Base-by-base conservation (phyloP, 164 flowering plant species). In the Amborella trichopoda region DNA sequence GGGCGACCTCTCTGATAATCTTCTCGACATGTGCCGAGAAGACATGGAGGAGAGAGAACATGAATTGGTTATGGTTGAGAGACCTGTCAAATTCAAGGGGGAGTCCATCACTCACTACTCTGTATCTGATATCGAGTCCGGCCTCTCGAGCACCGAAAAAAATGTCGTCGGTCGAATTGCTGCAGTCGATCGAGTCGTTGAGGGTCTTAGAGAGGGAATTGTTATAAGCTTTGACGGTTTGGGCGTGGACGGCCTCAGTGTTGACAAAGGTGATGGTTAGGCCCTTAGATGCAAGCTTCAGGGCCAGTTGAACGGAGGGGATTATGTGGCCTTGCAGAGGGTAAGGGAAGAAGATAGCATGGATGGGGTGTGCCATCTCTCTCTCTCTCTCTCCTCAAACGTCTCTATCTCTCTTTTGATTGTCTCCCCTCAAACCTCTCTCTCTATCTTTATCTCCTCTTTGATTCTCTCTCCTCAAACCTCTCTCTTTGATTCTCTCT, bases 271-370 rank as follows among this genome's bases (percentile, higher is more conserved):
- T 79, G 62, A 88, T 60, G 28, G 76, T 76, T 73, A 87, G 71
- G 59, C 88, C 94, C 23, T 57, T 62, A 3, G 90, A 72, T 5
- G 96, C 96, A 4, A 87, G 81, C 34, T 79, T 74, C 46, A 72
- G 46, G 53, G 94, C 83, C 0, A 87, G 71, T 32, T 81, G 68
- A 23, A 79, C 75, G 24, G 68, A 33, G 1, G 96, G 96, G 58
- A 66, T 83, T 22, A 83, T 65, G 59, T 83, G 96, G 55, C 96
- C 96, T 75, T 81, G 96, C 14, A 77, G 69, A 14, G 88, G 94
- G 54, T 72, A 80, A 3, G 85, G 46, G 4, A 87, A 19, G 40
- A 83, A 26, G 49, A 87, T 69, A 11, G 83, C 88, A 43, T 81
- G 87, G 48, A n/a, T n/a, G n/a, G n/a, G n/a, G n/a, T n/a, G n/a